These are phyloP conservation scores for Ilyonectria robusta DNA, from an alignment of 2,329 filamentous ascomycete genomes.

Conservation along the genomic window DNA sequence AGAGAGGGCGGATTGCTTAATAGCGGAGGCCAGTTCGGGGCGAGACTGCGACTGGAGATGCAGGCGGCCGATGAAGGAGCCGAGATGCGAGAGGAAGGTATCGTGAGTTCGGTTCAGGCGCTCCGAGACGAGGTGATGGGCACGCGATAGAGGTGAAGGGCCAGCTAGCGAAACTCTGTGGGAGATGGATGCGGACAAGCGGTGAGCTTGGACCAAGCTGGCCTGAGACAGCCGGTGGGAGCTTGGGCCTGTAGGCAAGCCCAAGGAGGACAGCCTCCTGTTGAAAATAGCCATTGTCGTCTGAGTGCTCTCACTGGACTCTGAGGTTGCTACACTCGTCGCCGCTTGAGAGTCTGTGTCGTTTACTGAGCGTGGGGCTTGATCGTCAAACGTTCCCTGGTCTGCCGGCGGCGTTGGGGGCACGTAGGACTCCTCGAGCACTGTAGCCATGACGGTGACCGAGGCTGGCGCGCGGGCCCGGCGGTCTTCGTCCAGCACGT, in stretches of 20 bases:
- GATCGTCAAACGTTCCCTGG: conserved; percentile 63
- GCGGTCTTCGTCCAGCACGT: conserved; percentile 81
- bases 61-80: conserved; percentile 90
- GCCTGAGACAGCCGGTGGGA: conserved; percentile 56
- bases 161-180: conserved; percentile 85
- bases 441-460: conserved; percentile 72
- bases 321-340: conserved; percentile 53
- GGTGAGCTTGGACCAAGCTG: conserved; percentile 57
- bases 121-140: conserved; percentile 85
- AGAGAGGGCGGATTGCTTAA: conserved; percentile 86
- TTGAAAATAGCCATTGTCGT: conserved; percentile 53
- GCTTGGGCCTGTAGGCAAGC: conserved; percentile 50
- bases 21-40: conserved; percentile 84
- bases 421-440: conserved; percentile 70
- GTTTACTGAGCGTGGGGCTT: conserved; percentile 48
- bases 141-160: conserved; percentile 72
- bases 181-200: conserved; percentile 69
- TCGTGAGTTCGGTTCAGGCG: conserved; percentile 86
- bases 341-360: conserved; percentile 59
- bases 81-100: conserved; percentile 89
- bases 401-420: conserved; percentile 77
- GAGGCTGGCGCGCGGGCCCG: conserved; percentile 65
- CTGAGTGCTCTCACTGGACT: conserved; percentile 55
- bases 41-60: conserved; percentile 94
- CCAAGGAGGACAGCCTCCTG: conserved; percentile 64